Evolutionary conservation across 345 rosid species (phyloP).

Genomic region (Limnanthes douglasii): DNA sequence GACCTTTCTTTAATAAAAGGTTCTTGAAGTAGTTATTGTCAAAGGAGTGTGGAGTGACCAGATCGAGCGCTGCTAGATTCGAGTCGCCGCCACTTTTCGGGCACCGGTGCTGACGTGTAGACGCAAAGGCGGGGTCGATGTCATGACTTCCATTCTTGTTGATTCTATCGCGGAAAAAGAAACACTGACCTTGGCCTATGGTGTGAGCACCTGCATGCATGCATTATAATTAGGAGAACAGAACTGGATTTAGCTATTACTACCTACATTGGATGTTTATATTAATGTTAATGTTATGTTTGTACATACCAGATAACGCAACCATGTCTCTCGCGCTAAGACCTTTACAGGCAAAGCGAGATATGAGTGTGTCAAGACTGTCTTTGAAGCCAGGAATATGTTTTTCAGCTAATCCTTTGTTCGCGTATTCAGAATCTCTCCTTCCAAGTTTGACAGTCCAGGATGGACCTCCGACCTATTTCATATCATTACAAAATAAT

Average conservation of each 20-base stretch:
- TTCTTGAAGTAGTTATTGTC: constrained; percentile 42
- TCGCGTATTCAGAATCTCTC: constrained; percentile 28
- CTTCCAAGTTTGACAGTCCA: constrained; percentile 30
- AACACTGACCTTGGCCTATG: constrained; percentile 39
- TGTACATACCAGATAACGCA: constrained; percentile 30
- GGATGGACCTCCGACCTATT: constrained; percentile 32
- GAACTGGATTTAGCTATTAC: background rate
- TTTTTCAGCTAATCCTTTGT: constrained; percentile 10
- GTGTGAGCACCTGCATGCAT: constrained; percentile 33
- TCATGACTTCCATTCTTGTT: constrained; percentile 26
- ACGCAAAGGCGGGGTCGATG: constrained; percentile 28
- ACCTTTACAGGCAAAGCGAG: constrained; percentile 23
- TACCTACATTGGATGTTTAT: background rate
- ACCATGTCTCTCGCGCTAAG: constrained; percentile 41
- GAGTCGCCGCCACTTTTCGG: constrained; percentile 12
- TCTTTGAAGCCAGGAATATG: constrained; percentile 27
- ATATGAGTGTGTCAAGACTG: constrained; percentile 19
- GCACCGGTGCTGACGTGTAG: constrained; percentile 25
- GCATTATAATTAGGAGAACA: constrained; percentile 7
- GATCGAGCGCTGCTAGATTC: constrained; percentile 25
- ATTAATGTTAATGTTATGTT: background rate
- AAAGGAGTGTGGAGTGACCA: constrained; percentile 35
- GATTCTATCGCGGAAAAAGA: constrained; percentile 24
- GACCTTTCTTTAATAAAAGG: constrained; percentile 38
- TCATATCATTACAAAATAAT: constrained; percentile 5